Evolutionary conservation across 1,284 basidiomycete species (phyloP).

Genomic region (Neotropicomus parvogracilis): DNA sequence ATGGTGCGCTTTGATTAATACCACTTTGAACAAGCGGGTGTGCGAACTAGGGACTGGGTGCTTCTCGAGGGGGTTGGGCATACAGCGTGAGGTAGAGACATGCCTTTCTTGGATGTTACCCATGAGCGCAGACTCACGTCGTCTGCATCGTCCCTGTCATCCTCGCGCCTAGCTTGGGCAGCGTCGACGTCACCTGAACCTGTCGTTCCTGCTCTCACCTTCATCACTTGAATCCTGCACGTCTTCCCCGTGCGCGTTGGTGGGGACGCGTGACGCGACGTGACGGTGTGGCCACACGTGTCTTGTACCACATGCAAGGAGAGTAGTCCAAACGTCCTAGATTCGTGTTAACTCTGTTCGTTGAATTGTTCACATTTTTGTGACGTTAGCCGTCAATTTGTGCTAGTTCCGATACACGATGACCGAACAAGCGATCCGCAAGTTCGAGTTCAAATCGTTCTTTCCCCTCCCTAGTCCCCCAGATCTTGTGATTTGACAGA

Average conservation of each 20-base stretch:
- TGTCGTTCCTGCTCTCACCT: constrained; percentile 19
- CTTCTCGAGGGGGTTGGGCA: background rate
- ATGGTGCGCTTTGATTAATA: constrained; percentile 57
- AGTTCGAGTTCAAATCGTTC: constrained; percentile 4
- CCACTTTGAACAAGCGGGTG: constrained; percentile 52
- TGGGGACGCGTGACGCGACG: too few species aligned
- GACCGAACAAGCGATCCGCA: constrained; percentile 1
- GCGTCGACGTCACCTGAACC: constrained; percentile 25
- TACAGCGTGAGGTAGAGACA: constrained; percentile 1
- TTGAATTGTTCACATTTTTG: too few species aligned
- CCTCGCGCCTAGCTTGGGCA: constrained; percentile 14
- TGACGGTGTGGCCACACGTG: too few species aligned
- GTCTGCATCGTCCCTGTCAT: constrained; percentile 7
- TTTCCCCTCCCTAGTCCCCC: constrained; percentile 1
- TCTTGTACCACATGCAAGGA: too few species aligned
- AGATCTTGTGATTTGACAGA: background rate
- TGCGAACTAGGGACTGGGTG: constrained; percentile 56
- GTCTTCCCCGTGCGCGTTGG: constrained; percentile 21
- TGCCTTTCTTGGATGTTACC: constrained; percentile 57
- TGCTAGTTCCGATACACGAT: background rate
- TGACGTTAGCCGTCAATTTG: too few species aligned
- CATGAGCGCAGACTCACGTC: constrained; percentile 21
- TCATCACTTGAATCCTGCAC: constrained; percentile 21
- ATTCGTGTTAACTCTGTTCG: too few species aligned
- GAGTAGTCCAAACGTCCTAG: too few species aligned